Base-by-base conservation (phyloP, 2,329 filamentous ascomycete genomes). In the Pezicula rhizophila region DNA sequence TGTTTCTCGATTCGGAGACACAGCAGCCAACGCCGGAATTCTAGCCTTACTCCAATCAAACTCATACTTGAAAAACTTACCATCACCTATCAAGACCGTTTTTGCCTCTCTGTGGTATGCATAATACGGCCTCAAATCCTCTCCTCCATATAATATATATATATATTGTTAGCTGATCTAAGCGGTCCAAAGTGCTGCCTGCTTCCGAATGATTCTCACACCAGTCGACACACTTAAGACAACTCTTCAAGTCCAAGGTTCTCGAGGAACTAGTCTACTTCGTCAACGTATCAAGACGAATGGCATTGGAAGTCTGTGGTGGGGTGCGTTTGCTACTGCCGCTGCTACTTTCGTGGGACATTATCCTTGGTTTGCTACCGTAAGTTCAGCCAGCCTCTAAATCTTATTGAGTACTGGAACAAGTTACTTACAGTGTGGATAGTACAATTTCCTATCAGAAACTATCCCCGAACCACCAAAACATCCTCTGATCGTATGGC, bases 201-300 rank as follows among this genome's bases (percentile, higher is more conserved):
- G 57, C 1, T 75, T 75, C 53, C 68, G 72, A 28, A 73, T 75
- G 65, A 64, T 74, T 5, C 61, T 75, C 4, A 75, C 72, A 0
- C 72, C 72, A 4, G 68, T 75, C 33, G 72, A 75, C 48, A 75
- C 72, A 0, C 61, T 75, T n/a, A 75, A 75, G 54, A 75, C 72
- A 0, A 75, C 72, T 0, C 68, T 75, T 2, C 72, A 75, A 53
- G 70, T 72, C 0, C 72, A 75, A 49, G 72, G 72, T 1, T 53
- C 68, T 1, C 63, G 67, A 1, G 72, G 72, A 1, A 73, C 70
- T 0, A 56, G 63, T 0, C 53, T 75, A 2, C 64, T 75, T 6
- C 67, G 72, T 10, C 68, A 68, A 39, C 68, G 72, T 2, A 64
- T 75, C 55, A 73, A 70, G 57, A 64, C 62, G 0, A 59, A 75